Conservation (phyloP, 352 stramenopile species). For the Pythium apleroticum region DNA sequence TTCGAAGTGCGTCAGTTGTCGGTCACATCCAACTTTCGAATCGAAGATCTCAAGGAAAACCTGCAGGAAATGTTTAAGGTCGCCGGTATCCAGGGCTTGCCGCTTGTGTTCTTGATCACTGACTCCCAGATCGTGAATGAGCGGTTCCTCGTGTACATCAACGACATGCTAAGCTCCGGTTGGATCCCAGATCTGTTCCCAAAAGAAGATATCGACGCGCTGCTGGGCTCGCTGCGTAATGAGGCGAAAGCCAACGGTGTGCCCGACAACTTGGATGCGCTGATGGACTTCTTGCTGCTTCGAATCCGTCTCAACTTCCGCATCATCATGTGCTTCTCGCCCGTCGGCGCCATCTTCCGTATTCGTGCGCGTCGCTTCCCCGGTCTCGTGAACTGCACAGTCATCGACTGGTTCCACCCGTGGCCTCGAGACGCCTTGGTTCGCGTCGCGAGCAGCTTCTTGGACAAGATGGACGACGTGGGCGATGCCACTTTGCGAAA, state of each 20-base stretch:
- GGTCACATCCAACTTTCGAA: constrained; percentile 95
- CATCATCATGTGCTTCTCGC: constrained; percentile 97
- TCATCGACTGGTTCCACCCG: constrained; percentile 98
- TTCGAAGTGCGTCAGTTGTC: constrained; percentile 96
- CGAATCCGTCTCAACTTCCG: constrained; percentile 95
- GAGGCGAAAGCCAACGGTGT: constrained; percentile 95
- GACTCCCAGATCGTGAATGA: constrained; percentile 99
- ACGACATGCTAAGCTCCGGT: constrained; percentile 92
- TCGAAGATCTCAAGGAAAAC: constrained; percentile 97
- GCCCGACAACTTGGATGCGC: constrained; percentile 91
- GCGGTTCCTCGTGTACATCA: constrained; percentile 98
- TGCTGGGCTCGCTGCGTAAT: constrained; percentile 89
- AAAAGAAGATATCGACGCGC: constrained; percentile 95
- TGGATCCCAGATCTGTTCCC: constrained; percentile 98
- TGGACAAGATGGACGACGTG: constrained; percentile 95
- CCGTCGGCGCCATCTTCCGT: constrained; percentile 95
- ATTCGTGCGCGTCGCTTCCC: constrained; percentile 96
- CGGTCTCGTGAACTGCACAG: constrained; percentile 96
- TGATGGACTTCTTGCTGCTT: constrained; percentile 96
- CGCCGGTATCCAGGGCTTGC: constrained; percentile 92
- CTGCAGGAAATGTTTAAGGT: constrained; percentile 96
- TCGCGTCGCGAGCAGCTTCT: constrained; percentile 94
- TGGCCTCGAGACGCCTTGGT: constrained; percentile 97
- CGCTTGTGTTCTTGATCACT: constrained; percentile 97
- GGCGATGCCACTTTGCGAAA: constrained; percentile 79